Percentiles rank a stretch among this genome's conserved stretches.
These are phyloP conservation scores for Russula earlei DNA, from an alignment of 768 basidiomycete genomes.

Conservation along the genomic window DNA sequence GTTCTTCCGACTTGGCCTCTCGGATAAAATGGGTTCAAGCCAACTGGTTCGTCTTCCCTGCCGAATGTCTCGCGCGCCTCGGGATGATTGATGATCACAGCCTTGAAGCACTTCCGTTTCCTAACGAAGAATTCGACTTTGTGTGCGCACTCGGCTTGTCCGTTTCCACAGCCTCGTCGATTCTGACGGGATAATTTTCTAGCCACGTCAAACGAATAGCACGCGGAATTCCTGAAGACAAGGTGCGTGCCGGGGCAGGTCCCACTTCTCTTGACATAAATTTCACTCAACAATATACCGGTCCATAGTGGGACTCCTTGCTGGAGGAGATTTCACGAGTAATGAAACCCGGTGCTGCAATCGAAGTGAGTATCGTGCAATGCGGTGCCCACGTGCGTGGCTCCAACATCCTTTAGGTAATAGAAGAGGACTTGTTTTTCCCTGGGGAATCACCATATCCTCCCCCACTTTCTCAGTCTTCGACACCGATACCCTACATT, in stretches of 20 bases:
- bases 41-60: slow-evolving; percentile 47
- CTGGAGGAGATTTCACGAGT: slow-evolving; percentile 64
- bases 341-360: slow-evolving; percentile 64
- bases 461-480: slow-evolving; percentile 9
- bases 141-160: slow-evolving; percentile 40
- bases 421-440: slow-evolving; percentile 70
- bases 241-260: slow-evolving; percentile 34
- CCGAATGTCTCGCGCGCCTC: not conserved
- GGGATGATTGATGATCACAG: slow-evolving; percentile 27
- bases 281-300: not conserved
- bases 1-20: slow-evolving; percentile 44
- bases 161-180: not conserved
- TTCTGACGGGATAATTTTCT: not conserved
- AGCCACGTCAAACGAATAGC: slow-evolving; percentile 66
- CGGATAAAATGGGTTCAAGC: slow-evolving; percentile 64
- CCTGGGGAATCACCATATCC: slow-evolving; percentile 41
- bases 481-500: slow-evolving; percentile 7
- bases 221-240: slow-evolving; percentile 67
- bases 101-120: slow-evolving; percentile 61
- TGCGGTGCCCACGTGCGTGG: not conserved
- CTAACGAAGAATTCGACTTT: slow-evolving; percentile 65
- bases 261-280: not conserved
- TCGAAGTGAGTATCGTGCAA: slow-evolving; percentile 39
- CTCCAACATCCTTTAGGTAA: slow-evolving; percentile 33
- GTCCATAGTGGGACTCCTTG: slow-evolving; percentile 50